Base-by-base conservation (phyloP, 345 rosid genomes). In the Citrus reticulata region DNA sequence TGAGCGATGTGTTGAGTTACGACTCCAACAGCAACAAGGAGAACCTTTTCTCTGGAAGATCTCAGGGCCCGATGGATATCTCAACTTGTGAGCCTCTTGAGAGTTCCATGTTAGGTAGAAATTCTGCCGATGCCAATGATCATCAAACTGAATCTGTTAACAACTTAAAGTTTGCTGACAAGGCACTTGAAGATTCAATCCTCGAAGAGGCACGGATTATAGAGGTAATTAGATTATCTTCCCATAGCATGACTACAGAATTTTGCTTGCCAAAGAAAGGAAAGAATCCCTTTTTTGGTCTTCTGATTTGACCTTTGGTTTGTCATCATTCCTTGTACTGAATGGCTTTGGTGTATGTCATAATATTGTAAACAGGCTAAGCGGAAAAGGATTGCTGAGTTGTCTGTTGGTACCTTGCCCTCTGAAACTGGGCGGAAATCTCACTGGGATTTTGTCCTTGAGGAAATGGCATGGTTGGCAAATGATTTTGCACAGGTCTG, bases 381-480 rank as follows among this genome's bases (percentile, higher is more conserved):
- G 84, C 91, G 81, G 70, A 90, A 90, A 87, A 90, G 98, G 85
- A 93, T 94, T 83, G 89, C 93, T 24, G 97, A 94, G 85, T 89
- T 93, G 83, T 95, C 96, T 86, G 83, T 87, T 81, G 87, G 86
- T 83, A 74, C 81, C 16, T 79, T 81, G 32, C 84, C 88, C 34
- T 77, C 77, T 80, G 96, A 89, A 83, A 82, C 49, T 81, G 87
- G 81, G 64, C 82, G 80, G 65, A 94, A 86, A 82, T 88, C 90
- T 81, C 97, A 92, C 61, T 97, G 99, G 99, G 97, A 91, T 85
- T 94, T 89, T 86, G 96, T 97, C 83, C 96, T 97, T n/a, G 98
- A 97, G 92, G 99, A 97, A 85, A 94, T 97, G 98, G 87, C 92
- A 73, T 97, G 99, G 99, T 81, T 97, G 84, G 99, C 99, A 79